Percentiles rank a stretch among this genome's conserved stretches.
Evolutionary conservation across 495 filamentous ascomycete species (phyloP).

Genomic region (Penicillium verhagenii): DNA sequence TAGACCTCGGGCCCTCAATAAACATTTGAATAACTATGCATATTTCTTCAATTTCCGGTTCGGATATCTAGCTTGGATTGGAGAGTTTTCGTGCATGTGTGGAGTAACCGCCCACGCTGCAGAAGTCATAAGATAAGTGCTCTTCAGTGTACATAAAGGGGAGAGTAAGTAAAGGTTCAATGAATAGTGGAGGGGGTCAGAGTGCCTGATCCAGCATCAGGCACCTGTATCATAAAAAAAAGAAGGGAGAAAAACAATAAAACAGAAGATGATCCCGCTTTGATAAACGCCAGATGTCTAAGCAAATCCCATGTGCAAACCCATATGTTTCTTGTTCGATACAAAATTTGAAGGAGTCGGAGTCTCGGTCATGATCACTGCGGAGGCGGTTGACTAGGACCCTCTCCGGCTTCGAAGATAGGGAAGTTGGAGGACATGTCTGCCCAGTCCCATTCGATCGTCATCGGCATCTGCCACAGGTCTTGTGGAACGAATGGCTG

Average conservation of each 20-base stretch:
- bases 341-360: not conserved
- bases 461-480: slow-evolving; percentile 94
- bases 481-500: slow-evolving; percentile 96
- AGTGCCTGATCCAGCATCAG: not conserved
- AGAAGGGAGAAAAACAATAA: not conserved
- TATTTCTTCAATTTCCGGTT: not conserved
- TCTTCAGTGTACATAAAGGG: slow-evolving; percentile 3
- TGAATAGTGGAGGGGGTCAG: not conserved
- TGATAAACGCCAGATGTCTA: slow-evolving; percentile 6
- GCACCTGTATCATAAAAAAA: not conserved
- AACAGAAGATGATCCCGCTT: not conserved
- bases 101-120: not conserved
- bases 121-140: slow-evolving; percentile 1
- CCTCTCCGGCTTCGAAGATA: slow-evolving; percentile 33
- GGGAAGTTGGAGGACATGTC: slow-evolving; percentile 65
- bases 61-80: not conserved
- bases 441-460: slow-evolving; percentile 97
- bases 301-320: not conserved
- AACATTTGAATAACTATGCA: not conserved
- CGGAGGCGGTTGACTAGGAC: slow-evolving; percentile 22
- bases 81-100: not conserved
- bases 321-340: not conserved
- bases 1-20: too few relatives aligned
- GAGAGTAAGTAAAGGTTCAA: not conserved
- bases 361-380: slow-evolving; percentile 23